Evolutionary conservation across 148 eudicot genomes (phyloP).

Genomic region (Salicornia ramosissima): DNA sequence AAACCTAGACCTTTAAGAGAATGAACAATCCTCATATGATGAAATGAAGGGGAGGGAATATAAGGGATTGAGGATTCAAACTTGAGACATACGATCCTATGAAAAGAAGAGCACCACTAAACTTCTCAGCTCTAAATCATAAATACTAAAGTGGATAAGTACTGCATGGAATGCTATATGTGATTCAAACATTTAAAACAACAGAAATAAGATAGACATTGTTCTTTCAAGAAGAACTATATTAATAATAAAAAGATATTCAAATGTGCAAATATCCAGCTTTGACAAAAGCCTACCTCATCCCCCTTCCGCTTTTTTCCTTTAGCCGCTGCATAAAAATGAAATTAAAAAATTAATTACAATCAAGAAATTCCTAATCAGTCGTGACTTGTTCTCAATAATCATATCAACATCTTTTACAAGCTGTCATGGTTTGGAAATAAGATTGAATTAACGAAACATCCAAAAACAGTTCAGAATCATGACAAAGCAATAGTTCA

Average conservation of each 20-base stretch:
- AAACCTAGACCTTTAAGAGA: neutral
- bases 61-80: neutral
- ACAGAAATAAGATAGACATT: neutral
- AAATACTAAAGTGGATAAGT: neutral
- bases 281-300: conserved; percentile 55
- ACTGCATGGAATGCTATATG: neutral
- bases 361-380: neutral
- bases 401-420: neutral
- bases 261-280: conserved; percentile 5
- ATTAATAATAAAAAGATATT: neutral
- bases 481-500: no score
- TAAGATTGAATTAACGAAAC: neutral
- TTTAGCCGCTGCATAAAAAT: conserved; percentile 55
- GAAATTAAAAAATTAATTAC: neutral
- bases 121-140: neutral
- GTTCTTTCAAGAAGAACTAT: neutral
- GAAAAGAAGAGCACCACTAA: neutral
- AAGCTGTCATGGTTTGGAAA: neutral
- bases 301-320: conserved; percentile 92
- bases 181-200: neutral
- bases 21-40: neutral
- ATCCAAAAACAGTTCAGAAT: neutral
- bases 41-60: neutral
- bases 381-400: neutral
- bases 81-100: neutral